A percentile compares a stretch with the other conserved stretches of the same genome.
Conservation (phyloP, 257 asterid genomes). For the Eustoma russellianum region DNA sequence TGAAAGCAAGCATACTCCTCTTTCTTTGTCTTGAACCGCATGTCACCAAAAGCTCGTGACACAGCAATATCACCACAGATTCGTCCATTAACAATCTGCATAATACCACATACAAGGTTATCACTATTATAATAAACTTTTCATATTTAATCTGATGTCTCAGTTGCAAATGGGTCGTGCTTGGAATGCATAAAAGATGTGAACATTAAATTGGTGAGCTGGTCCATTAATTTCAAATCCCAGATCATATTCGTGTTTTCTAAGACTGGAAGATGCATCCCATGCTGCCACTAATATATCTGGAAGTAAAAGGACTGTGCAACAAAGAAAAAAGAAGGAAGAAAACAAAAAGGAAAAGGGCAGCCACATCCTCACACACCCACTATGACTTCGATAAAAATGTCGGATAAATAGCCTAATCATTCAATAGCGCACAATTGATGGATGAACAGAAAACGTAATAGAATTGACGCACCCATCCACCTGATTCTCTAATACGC, state of each 20-base stretch:
- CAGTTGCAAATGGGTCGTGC: too few species aligned
- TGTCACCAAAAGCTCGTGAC: conserved; percentile 97
- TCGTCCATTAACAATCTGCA: conserved; percentile 78
- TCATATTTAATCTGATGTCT: too few species aligned
- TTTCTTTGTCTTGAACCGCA: conserved; percentile 77
- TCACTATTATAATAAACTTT: too few species aligned
- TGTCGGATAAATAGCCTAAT: not conserved
- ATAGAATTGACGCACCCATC: conserved; percentile 65
- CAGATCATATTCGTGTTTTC: too few species aligned
- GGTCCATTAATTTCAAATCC: too few species aligned
- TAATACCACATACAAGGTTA: conserved; percentile 4
- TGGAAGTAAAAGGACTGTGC: not conserved
- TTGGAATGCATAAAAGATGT: too few species aligned
- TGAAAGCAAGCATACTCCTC: conserved; percentile 37
- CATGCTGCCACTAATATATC: not conserved
- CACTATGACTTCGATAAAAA: too few species aligned
- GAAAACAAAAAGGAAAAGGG: too few species aligned
- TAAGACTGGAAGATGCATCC: too few species aligned
- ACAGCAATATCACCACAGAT: conserved; percentile 92
- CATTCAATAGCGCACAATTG: not conserved
- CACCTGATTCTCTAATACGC: conserved; percentile 80
- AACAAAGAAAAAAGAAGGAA: not conserved
- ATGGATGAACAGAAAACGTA: not conserved
- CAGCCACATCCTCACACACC: too few species aligned
- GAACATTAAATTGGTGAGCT: too few species aligned